Percentiles rank a stretch among this genome's conserved stretches.
phyloP scores from a whole-genome alignment of 2,329 filamentous ascomycete genomes.

The Westerdykella aurantiaca region DNA sequence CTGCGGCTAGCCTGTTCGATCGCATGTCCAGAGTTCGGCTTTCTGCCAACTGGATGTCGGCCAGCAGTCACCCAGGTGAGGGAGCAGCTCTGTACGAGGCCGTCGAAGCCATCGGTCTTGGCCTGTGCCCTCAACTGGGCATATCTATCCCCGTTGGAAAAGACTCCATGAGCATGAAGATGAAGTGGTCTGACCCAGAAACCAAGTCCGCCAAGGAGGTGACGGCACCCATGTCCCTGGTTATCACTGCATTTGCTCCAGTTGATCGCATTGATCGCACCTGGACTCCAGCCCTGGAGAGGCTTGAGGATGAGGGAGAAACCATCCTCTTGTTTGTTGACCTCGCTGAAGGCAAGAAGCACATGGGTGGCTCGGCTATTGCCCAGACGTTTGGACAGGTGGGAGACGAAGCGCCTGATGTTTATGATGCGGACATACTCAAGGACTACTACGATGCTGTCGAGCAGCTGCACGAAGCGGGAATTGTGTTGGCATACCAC shows the following conservation, averaged over 20 bases:
- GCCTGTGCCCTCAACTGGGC: conserved; percentile 83
- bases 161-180: conserved; percentile 99
- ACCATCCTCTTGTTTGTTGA: conserved; percentile 87
- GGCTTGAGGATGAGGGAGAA: conserved; percentile 81
- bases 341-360: conserved; percentile 71
- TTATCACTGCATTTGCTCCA: conserved; percentile 84
- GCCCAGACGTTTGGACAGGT: conserved; percentile 85
- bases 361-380: conserved; percentile 83
- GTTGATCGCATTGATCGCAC: conserved; percentile 78
- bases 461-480: conserved; percentile 58
- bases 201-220: conserved; percentile 71
- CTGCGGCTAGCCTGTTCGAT: conserved; percentile 68
- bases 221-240: conserved; percentile 82
- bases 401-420: conserved; percentile 78
- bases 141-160: conserved; percentile 95
- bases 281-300: conserved; percentile 85
- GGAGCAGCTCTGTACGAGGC: conserved; percentile 89
- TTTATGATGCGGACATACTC: conserved; percentile 73
- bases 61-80: conserved; percentile 88
- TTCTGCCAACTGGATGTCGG: conserved; percentile 98
- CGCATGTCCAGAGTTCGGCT: conserved; percentile 75
- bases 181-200: conserved; percentile 75
- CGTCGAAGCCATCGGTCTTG: conserved; percentile 86
- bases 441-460: conserved; percentile 90
- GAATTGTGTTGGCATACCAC: conserved; percentile 84